Conservation (phyloP, 2,329 filamentous ascomycete genomes). For the Triangularia setosa region DNA sequence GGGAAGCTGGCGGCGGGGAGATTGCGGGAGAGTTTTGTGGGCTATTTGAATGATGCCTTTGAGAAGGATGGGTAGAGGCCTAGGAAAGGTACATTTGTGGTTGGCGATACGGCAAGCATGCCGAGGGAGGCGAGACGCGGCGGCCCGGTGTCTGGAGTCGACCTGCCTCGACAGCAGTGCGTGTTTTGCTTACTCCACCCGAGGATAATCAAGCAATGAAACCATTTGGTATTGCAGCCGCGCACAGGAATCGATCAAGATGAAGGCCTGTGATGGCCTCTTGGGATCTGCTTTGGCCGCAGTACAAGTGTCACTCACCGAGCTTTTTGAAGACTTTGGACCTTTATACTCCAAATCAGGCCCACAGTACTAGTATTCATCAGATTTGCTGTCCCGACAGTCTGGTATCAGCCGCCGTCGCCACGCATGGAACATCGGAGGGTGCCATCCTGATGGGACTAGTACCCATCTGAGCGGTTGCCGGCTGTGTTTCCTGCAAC, state of each 20-base stretch:
- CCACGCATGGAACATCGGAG: background rate
- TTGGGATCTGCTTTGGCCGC: background rate
- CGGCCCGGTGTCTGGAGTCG: background rate
- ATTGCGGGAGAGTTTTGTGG: conserved; percentile 61
- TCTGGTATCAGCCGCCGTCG: background rate
- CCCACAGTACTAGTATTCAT: background rate
- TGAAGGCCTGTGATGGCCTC: background rate
- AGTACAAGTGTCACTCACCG: background rate
- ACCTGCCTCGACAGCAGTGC: background rate
- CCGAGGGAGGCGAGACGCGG: background rate
- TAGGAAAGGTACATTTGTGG: no score
- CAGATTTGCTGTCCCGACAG: background rate
- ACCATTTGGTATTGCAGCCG: background rate
- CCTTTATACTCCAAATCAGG: background rate
- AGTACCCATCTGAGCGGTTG: background rate
- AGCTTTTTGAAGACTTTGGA: background rate
- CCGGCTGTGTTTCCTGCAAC: background rate
- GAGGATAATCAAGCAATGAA: background rate
- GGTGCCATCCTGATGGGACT: background rate
- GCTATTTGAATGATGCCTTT: conserved; percentile 63
- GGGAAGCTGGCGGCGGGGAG: conserved; percentile 51
- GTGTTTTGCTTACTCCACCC: background rate
- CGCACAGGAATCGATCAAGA: background rate
- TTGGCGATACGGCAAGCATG: background rate
- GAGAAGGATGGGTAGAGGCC: conserved; percentile 45